These are phyloP conservation scores for Brassica juncea DNA, from an alignment of 345 rosid species.

Conservation along the genomic window DNA sequence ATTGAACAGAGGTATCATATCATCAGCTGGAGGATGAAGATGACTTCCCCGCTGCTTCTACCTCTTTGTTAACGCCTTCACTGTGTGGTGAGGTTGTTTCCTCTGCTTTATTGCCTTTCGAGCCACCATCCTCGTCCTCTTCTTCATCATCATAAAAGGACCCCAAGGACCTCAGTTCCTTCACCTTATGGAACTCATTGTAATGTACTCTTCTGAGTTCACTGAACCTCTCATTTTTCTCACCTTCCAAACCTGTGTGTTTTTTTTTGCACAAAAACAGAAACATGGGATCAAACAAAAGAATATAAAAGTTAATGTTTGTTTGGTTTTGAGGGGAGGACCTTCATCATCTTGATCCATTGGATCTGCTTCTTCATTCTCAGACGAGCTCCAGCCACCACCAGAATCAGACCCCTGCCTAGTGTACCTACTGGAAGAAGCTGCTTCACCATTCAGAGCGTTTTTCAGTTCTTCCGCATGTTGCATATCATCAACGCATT, in stretches of 20 bases:
- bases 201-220: constrained; percentile 88
- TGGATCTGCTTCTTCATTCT: constrained; percentile 76
- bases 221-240: constrained; percentile 54
- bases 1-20: constrained; percentile 9
- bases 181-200: constrained; percentile 79
- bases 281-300: neutral
- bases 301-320: neutral
- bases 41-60: constrained; percentile 31
- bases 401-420: constrained; percentile 44
- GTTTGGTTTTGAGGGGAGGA: constrained; percentile 26
- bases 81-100: constrained; percentile 46
- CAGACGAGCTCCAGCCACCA: constrained; percentile 82
- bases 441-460: constrained; percentile 66
- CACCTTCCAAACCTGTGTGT: constrained; percentile 49
- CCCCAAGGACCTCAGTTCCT: constrained; percentile 69
- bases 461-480: constrained; percentile 67
- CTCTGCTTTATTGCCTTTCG: constrained; percentile 35
- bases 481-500: constrained; percentile 56
- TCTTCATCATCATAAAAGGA: constrained; percentile 60
- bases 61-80: constrained; percentile 51
- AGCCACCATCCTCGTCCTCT: constrained; percentile 51
- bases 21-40: constrained; percentile 28
- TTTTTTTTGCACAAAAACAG: neutral
- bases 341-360: constrained; percentile 79
- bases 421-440: constrained; percentile 63